A percentile compares a stretch with the other conserved stretches of the same genome.
Evolutionary conservation across 148 eudicot genomes (phyloP).

Genomic region (Arbutus unedo): DNA sequence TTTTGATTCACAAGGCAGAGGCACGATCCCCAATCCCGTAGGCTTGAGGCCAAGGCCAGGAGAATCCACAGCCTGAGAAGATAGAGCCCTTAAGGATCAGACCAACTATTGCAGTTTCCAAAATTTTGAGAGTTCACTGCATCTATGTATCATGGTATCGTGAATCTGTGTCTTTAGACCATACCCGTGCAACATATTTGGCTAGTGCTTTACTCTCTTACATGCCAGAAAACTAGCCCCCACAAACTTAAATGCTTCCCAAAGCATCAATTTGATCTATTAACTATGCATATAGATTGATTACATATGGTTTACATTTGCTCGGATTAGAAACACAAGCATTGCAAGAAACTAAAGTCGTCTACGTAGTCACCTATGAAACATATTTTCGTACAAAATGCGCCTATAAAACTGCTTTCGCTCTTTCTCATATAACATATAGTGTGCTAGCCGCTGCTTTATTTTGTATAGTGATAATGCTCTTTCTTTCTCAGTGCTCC

Average conservation of each 20-base stretch:
- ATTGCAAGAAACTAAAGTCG: not conserved
- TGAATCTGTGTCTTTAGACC: not conserved
- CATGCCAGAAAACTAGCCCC: not conserved
- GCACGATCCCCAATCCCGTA: too few species aligned
- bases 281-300: not conserved
- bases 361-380: not conserved
- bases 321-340: constrained; percentile 3
- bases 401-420: not conserved
- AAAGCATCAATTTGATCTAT: not conserved
- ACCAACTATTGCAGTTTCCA: not conserved
- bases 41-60: too few species aligned
- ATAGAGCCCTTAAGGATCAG: not conserved
- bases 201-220: not conserved
- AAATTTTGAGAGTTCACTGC: not conserved
- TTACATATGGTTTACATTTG: not conserved
- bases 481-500: too few species aligned
- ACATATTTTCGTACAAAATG: constrained; percentile 1
- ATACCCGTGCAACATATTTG: not conserved
- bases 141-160: not conserved
- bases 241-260: not conserved
- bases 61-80: not conserved
- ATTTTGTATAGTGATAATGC: too few species aligned
- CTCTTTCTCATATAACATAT: not conserved
- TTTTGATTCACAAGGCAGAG: too few species aligned
- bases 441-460: too few species aligned